Evolutionary conservation across 2,329 filamentous ascomycete species (phyloP), one percentile per base, ranked within the genome.

Genomic region (Sclerotinia subarctica): DNA sequence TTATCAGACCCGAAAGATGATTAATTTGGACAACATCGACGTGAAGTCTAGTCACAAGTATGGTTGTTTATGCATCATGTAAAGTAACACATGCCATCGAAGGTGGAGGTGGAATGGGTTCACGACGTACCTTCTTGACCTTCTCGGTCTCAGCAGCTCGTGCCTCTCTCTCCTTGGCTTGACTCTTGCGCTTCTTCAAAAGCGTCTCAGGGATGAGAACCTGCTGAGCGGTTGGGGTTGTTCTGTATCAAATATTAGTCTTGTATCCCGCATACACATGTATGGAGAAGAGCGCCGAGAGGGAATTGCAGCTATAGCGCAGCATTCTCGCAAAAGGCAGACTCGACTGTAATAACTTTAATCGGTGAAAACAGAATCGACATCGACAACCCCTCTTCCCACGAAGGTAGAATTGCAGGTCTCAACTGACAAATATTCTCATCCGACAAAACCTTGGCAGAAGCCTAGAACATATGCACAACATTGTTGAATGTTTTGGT

Each of bases 131-230:
- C 86, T 92, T 87, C 86, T 95, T 95, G 83, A 89, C 91, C 87
- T 96, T 91, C 83, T 93, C 87, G 75, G 88, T 82, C 79, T 92
- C 91, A 74, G 91, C 87, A 76, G 86, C 83, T 81, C 90, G 90
- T 84, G 94, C 92, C 82, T 95, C 94, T 82, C 94, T 92, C 82
- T 94, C 93, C 90, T 97, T 97, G 90, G 99, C 95, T 86, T 97
- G 94, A 83, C 89, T 93, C 93, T 99, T 99, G 87, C 95, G 92
- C 93, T 99, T 99, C 92, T 99, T 99, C 83, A 99, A 89, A 80
- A 99, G 92, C 78, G 95, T 99, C 92, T 99, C 95, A 77, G 95
- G 95, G 81, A 98, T 93, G 82, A 98, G 87, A 82, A 99, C 89
- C 83, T 98, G 91, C 83, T 97, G 92, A 83, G 94, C 85, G 82